These are phyloP conservation scores for Schwanniomyces etchellsii DNA, from an alignment of 1,139 yeast genomes.

Conservation along the genomic window DNA sequence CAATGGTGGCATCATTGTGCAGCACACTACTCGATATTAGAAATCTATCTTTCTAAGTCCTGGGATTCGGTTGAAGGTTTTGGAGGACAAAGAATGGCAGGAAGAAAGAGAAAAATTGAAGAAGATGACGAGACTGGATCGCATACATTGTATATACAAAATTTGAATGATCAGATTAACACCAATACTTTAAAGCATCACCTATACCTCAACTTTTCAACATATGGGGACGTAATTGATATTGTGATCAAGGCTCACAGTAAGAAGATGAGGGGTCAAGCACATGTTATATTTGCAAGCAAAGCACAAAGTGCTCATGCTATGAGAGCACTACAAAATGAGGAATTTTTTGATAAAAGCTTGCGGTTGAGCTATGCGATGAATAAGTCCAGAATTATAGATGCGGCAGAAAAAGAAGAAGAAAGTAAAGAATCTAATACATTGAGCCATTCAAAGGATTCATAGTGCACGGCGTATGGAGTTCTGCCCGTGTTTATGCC, in stretches of 20 bases:
- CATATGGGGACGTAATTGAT: slow-evolving; percentile 64
- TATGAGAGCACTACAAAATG: slow-evolving; percentile 41
- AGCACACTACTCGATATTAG: too few species aligned
- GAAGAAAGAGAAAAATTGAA: neutral
- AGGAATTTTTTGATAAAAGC: slow-evolving; percentile 51
- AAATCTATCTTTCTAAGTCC: too few species aligned
- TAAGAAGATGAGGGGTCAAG: slow-evolving; percentile 64
- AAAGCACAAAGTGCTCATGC: slow-evolving; percentile 51
- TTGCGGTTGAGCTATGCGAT: slow-evolving; percentile 46
- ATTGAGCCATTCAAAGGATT: too few species aligned
- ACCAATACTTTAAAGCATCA: slow-evolving; percentile 42
- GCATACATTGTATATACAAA: slow-evolving; percentile 60
- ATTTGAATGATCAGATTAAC: slow-evolving; percentile 60
- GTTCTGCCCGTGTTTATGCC: slow-evolving; percentile 1
- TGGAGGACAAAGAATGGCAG: neutral
- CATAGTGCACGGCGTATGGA: too few species aligned
- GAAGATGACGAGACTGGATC: neutral
- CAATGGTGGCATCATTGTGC: too few species aligned
- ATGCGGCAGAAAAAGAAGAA: slow-evolving; percentile 2
- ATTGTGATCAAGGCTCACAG: slow-evolving; percentile 39
- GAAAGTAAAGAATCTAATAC: neutral
- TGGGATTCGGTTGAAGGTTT: neutral
- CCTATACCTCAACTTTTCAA: slow-evolving; percentile 57
- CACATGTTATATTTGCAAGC: slow-evolving; percentile 57
- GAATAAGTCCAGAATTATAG: slow-evolving; percentile 24